Base-by-base conservation (phyloP, 2,329 filamentous ascomycete species). In the Colletotrichum sublineola region DNA sequence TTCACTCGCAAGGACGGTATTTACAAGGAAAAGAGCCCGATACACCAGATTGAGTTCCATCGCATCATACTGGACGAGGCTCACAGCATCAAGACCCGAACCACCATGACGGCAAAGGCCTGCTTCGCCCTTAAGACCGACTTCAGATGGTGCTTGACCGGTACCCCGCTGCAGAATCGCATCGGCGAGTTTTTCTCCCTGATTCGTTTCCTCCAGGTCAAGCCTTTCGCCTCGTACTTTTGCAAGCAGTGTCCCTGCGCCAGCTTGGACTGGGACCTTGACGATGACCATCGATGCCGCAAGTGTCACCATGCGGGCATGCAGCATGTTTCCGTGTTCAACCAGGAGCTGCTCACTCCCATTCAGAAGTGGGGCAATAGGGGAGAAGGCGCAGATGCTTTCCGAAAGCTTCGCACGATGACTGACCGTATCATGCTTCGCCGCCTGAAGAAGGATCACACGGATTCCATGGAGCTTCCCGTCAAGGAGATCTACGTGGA, bases 111-210 rank as follows among this genome's bases (percentile, higher is more conserved):
- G 15, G 96, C 96, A 31, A 97, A 94, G 81, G 96, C 96, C 52
- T 98, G 96, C 80, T 98, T 98, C 80, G 95, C 95, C 1, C 86
- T 99, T 53, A 92, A 95, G 73, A 93, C 93, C 24, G 91, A 89
- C 24, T 97, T 96, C 83, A 97, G 97, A 77, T 98, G 96, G 94
- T 99, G 96, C 80, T 86, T 99, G 71, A 96, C 94, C 20, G 96
- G 96, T 11, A 99, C 96, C 1, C 96, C 96, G 0, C 90, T 99
- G 1, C 96, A 99, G 81, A 99, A 98, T 79, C 93, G 96, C 65
- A 98, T 98, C 75, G 96, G 96, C 78, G 96, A 98, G 80, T 97
- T 98, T 81, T 98, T 98, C 83, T 98, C 96, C 0, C 86, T 98
- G 31, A 87, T 99, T 68, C 92, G 96, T 2, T 99, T 99, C 81